Conservation (phyloP, 352 stramenopile genomes). For the Pythium apleroticum region DNA sequence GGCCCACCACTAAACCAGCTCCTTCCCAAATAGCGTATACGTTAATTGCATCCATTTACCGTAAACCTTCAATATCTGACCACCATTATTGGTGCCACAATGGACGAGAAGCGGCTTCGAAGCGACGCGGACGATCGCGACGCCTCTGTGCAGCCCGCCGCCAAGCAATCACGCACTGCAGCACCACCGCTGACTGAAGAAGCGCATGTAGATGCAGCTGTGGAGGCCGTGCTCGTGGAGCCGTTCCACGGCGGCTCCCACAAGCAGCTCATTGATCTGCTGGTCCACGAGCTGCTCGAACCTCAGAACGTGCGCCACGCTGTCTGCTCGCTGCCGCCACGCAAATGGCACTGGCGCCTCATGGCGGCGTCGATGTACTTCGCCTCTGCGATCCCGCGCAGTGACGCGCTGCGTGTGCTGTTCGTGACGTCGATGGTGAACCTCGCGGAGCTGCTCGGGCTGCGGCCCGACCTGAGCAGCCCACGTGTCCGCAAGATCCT, state of each 20-base stretch:
- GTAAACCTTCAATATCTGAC: not conserved
- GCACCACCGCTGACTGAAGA: not conserved
- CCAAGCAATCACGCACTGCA: not conserved
- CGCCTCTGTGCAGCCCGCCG: not conserved
- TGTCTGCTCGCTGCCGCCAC: constrained; percentile 35
- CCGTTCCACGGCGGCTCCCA: constrained; percentile 50
- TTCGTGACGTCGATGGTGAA: constrained; percentile 52
- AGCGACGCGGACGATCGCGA: constrained; percentile 3
- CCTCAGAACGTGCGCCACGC: constrained; percentile 15
- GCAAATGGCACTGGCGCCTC: constrained; percentile 58
- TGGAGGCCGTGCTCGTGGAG: constrained; percentile 38
- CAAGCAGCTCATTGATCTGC: constrained; percentile 49
- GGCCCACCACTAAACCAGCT: not conserved
- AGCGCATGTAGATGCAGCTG: not conserved
- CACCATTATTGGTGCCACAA: not conserved
- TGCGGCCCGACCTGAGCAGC: constrained; percentile 31
- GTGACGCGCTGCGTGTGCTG: constrained; percentile 28
- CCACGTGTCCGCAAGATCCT: constrained; percentile 37
- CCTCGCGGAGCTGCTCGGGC: constrained; percentile 39
- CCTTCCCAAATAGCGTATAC: not conserved
- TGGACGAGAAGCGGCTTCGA: constrained; percentile 26
- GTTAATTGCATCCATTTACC: not conserved
- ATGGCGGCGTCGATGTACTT: constrained; percentile 37
- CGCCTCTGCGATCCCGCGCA: constrained; percentile 20
- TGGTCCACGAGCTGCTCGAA: constrained; percentile 29